Evolutionary conservation across 306 rosid genomes (phyloP), one percentile per base, ranked within the genome.

Genomic region (Oxytropis ochrocephala): DNA sequence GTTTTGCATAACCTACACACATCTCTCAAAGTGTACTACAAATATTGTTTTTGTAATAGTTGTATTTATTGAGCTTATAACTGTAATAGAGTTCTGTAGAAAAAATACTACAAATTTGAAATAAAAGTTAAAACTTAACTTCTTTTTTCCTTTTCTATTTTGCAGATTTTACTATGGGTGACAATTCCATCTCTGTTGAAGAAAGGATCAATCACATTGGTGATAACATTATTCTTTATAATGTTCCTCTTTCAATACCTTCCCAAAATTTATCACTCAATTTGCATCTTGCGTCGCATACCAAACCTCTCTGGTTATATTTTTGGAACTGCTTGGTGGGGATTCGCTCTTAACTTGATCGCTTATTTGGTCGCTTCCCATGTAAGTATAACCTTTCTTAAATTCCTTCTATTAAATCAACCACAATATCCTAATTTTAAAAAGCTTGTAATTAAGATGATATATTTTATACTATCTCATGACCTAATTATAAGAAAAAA

Each of bases 251-350:
- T 90, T 52, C 99, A 94, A 73, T 94, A 94, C 64, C 85, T 94
- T 11, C 99, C 99, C 2, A 94, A 94, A 80, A 81, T 94, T 21
- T 94, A 82, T 67, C 99, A 91, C 80, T 88, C 95, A 0, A 87
- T 88, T 11, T 84, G 96, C 75, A 77, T 85, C 13, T 44, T 94
- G 75, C 95, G 99, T 9, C 92, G 99, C 77, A 83, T 89, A 83
- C 97, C 89, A 76, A 85, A 80, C 54, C 85, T 85, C 60, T 76
- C 96, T 0, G 96, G 96, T 72, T 94, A 82, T 82, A 82, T 91
- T 35, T 94, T 91, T 7, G 97, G 95, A 24, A 94, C 97, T 0
- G 88, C 88, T 68, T 94, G 99, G 99, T 94, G 99, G 98, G 95
- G 99, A 4, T 84, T 94, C 50, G 95, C 99, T 46, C 96, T 94